Evolutionary conservation across 768 basidiomycete species (phyloP).

Genomic region (Amanita jacksonii): DNA sequence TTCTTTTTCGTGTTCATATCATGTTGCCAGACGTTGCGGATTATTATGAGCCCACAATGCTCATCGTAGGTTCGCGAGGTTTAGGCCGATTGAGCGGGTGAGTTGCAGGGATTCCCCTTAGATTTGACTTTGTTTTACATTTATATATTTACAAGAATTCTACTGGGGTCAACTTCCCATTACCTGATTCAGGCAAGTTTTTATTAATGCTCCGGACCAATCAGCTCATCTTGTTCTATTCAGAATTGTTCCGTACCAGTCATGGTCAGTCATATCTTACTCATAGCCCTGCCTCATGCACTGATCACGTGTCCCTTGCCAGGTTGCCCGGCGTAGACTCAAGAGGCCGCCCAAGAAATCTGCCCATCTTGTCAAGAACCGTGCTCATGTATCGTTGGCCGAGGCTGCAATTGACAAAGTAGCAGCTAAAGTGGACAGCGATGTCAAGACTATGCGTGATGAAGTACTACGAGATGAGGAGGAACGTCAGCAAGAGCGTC

Average conservation of each 20-base stretch:
- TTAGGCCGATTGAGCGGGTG: slow-evolving; percentile 82
- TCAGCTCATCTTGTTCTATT: slow-evolving; percentile 4
- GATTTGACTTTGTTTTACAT: neutral
- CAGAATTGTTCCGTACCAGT: slow-evolving; percentile 92
- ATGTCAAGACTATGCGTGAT: slow-evolving; percentile 73
- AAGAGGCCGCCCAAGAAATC: slow-evolving; percentile 77
- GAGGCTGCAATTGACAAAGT: slow-evolving; percentile 86
- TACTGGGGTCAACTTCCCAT: slow-evolving; percentile 91
- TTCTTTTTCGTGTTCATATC: neutral
- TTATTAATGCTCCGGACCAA: neutral
- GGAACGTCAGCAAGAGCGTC: slow-evolving; percentile 32
- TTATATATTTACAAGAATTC: slow-evolving; percentile 43
- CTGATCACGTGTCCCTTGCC: slow-evolving; percentile 2
- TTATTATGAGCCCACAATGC: slow-evolving; percentile 77
- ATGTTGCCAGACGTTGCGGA: slow-evolving; percentile 67
- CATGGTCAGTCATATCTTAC: slow-evolving; percentile 48
- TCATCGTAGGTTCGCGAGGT: slow-evolving; percentile 94
- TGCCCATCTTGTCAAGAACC: slow-evolving; percentile 75
- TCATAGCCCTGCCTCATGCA: neutral
- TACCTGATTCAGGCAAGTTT: slow-evolving; percentile 71
- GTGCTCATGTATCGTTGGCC: slow-evolving; percentile 76
- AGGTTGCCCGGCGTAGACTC: slow-evolving; percentile 78
- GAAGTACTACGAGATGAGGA: slow-evolving; percentile 61
- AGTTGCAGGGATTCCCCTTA: neutral
- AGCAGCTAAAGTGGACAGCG: slow-evolving; percentile 75